A percentile compares a stretch with the other conserved stretches of the same genome.
Conservation (phyloP, 163 green algal genomes). For the Scenedesmus sp. region DNA sequence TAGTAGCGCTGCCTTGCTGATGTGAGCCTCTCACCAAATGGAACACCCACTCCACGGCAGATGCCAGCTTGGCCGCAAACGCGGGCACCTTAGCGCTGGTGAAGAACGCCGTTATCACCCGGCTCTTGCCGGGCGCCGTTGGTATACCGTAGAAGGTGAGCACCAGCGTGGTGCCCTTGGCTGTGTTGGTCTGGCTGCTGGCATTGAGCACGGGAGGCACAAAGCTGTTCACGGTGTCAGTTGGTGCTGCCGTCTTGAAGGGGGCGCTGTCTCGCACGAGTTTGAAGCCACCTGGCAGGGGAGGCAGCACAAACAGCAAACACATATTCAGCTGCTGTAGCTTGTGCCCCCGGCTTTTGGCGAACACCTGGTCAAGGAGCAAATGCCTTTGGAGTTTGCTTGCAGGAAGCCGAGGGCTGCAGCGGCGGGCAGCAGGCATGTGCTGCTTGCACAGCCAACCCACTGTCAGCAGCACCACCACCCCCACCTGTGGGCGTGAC, state of each 20-base stretch:
- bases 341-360: too few species aligned
- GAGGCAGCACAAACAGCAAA: neutral
- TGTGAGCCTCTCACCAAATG: conserved; percentile 9
- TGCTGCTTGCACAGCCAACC: neutral
- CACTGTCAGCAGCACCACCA: neutral
- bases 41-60: conserved; percentile 44
- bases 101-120: conserved; percentile 42
- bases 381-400: neutral
- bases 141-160: conserved; percentile 43
- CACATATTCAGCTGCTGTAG: neutral
- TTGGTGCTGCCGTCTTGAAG: conserved; percentile 35
- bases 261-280: conserved; percentile 36
- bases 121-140: conserved; percentile 27
- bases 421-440: neutral
- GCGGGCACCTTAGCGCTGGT: conserved; percentile 32
- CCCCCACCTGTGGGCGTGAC: neutral
- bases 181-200: conserved; percentile 48
- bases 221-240: conserved; percentile 49
- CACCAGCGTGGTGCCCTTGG: conserved; percentile 10
- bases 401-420: too few species aligned
- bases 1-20: neutral
- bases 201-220: conserved; percentile 40
- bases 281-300: conserved; percentile 51
- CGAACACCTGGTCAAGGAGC: neutral
- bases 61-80: neutral